phyloP scores from a whole-genome alignment of 2,329 filamentous ascomycete genomes.

The Sporothrix luriei region DNA sequence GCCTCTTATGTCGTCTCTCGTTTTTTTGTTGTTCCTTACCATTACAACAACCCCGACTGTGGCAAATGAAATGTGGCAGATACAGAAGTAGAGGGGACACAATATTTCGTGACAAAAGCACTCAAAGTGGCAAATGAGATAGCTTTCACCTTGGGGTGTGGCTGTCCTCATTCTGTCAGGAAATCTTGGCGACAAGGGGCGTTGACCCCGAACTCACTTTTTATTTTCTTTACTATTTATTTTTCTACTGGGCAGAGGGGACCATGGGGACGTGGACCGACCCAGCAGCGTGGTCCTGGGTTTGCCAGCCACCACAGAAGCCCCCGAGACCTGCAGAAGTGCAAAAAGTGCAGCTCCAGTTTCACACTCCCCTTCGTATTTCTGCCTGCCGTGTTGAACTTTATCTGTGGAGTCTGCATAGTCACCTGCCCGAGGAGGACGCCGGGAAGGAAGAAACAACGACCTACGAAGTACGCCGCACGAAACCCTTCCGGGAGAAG shows the following conservation, averaged over 20 bases:
- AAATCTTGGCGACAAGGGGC: background rate
- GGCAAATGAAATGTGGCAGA: background rate
- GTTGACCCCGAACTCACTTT: background rate
- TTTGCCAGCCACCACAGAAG: constrained; percentile 4
- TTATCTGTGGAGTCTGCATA: background rate
- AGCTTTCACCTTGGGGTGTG: background rate
- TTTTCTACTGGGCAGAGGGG: background rate
- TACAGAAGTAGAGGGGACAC: background rate
- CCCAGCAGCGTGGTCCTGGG: constrained; percentile 32
- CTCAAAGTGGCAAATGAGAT: background rate
- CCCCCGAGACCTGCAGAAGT: background rate
- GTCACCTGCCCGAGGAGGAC: background rate
- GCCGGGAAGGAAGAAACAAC: background rate
- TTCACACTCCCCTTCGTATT: background rate
- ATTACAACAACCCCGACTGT: no score
- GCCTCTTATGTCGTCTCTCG: background rate
- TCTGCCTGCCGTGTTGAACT: background rate
- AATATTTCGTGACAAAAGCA: background rate
- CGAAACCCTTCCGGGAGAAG: background rate
- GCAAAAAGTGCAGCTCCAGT: constrained; percentile 1
- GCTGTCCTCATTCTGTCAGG: no score
- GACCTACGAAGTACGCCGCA: background rate
- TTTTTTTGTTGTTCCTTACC: background rate
- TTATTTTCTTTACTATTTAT: background rate
- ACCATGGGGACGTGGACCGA: constrained; percentile 2